A percentile compares a stretch with the other conserved stretches of the same genome.
phyloP scores from a whole-genome alignment of 2,329 filamentous ascomycete species.

The Aspergillus cejpii region DNA sequence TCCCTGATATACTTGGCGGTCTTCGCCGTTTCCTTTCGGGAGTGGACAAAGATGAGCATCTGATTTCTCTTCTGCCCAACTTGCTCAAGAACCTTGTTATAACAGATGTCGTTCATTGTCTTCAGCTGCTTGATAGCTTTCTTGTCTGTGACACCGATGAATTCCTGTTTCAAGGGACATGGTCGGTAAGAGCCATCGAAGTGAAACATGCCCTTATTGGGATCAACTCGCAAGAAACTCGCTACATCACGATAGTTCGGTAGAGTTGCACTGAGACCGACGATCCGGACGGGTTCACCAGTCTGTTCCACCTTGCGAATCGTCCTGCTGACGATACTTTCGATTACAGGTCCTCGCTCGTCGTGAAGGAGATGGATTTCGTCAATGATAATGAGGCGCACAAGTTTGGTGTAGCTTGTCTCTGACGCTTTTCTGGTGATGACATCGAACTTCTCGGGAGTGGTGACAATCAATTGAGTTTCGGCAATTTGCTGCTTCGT shows the following conservation, averaged over 20 bases:
- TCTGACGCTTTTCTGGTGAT: constrained; percentile 97
- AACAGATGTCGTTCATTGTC: constrained; percentile 98
- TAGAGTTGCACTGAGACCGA: constrained; percentile 88
- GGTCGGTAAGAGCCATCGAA: constrained; percentile 92
- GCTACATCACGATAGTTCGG: constrained; percentile 96
- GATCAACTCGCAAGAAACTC: constrained; percentile 86
- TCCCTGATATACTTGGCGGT: constrained; percentile 94
- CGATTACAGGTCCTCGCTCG: constrained; percentile 89
- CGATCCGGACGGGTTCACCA: constrained; percentile 81
- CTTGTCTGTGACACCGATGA: constrained; percentile 93
- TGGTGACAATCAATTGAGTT: constrained; percentile 96
- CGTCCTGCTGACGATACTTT: constrained; percentile 92
- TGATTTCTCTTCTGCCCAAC: constrained; percentile 89
- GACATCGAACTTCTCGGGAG: constrained; percentile 98
- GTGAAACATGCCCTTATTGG: constrained; percentile 80
- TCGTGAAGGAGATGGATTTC: constrained; percentile 98
- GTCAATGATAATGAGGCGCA: constrained; percentile 91
- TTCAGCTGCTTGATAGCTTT: constrained; percentile 98
- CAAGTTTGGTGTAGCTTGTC: constrained; percentile 93
- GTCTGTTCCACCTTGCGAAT: constrained; percentile 92
- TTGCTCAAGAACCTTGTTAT: constrained; percentile 94
- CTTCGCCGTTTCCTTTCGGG: constrained; percentile 95
- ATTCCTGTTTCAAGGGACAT: constrained; percentile 92
- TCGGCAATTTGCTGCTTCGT: constrained; percentile 98
- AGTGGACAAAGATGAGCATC: constrained; percentile 99